Base-by-base conservation (phyloP, 1,284 basidiomycete genomes). In the Amylostereum areolatum region DNA sequence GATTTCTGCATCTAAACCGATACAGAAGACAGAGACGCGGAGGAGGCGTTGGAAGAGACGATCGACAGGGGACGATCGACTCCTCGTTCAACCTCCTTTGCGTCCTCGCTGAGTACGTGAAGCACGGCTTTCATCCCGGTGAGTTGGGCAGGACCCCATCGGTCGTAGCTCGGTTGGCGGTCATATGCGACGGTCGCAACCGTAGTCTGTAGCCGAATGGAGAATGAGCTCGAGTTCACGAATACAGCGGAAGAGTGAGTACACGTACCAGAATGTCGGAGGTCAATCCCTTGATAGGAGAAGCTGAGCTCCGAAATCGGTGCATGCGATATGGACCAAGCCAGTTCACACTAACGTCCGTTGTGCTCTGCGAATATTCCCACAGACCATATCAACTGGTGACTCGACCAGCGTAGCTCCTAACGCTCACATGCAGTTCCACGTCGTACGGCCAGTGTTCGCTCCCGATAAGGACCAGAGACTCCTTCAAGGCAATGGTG, bases 251-350 rank as follows among this genome's bases (percentile, higher is more conserved):
- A 8, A 3, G 25, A 43, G 5, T 8, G 27, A 42, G 46, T 1
- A 25, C 4, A 52, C 81, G 57, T 57, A 91, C 87, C 47, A 91
- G 67, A 12, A 94, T 85, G 55, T 93, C 89, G 1, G 89, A 74
- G 0, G 89, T 92, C 2, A 93, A 67, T 0, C 91, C 91, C 61
- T 90, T 90, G 55, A 93, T 75, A 0, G 89, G 81, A 5, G 88
- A 90, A 2, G 85, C 83, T 0, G 71, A 72, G 3, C 83, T 84
- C 37, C 87, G 76, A 60, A 93, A 85, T 10, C 90, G 82, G 65
- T 92, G 83, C 73, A 84, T 81, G 29, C 83, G 77, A 58, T 88
- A 91, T 0, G 66, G 67, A 33, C 70, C 72, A 3, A 80, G 62
- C 62, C 73, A 70, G 2, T 70, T 60, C 3, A 83, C 58, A 35